phyloP scores from a whole-genome alignment of 495 filamentous ascomycete species.

The Sphaerosporella brunnea region DNA sequence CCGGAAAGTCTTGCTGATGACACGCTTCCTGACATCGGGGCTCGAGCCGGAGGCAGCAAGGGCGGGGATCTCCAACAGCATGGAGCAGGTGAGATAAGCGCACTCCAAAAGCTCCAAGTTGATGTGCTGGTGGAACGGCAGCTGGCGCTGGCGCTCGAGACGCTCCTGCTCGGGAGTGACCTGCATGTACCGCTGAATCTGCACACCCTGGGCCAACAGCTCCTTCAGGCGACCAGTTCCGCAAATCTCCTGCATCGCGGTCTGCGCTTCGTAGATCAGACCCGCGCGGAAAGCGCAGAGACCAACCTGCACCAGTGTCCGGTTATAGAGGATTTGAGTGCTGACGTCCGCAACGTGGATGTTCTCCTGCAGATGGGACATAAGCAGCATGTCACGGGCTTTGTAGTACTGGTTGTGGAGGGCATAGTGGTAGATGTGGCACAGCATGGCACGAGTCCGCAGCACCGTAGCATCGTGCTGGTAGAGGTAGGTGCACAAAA shows the following conservation, averaged over 20 bases:
- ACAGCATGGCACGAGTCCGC: conserved; percentile 89
- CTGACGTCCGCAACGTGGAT: conserved; percentile 87
- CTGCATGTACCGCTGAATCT: conserved; percentile 87
- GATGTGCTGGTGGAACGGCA: conserved; percentile 99
- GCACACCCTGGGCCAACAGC: conserved; percentile 88
- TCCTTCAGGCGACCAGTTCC: conserved; percentile 95
- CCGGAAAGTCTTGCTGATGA: conserved; percentile 99
- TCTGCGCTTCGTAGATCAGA: conserved; percentile 92
- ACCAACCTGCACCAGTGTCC: conserved; percentile 91
- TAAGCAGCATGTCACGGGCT: conserved; percentile 95
- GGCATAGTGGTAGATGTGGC: conserved; percentile 94
- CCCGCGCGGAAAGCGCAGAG: conserved; percentile 95
- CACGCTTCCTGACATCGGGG: conserved; percentile 88
- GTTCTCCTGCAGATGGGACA: conserved; percentile 97
- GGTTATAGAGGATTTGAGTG: conserved; percentile 97
- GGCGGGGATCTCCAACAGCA: conserved; percentile 95
- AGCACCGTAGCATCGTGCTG: conserved; percentile 84
- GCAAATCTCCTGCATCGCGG: conserved; percentile 90
- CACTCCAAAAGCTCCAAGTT: conserved; percentile 96
- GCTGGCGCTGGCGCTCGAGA: conserved; percentile 82
- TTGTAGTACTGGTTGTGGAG: conserved; percentile 95
- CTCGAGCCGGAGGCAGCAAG: conserved; percentile 91
- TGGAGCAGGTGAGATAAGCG: conserved; percentile 94
- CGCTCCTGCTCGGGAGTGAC: conserved; percentile 95
- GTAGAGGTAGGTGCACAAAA: conserved; percentile 89